phyloP scores from a whole-genome alignment of 768 basidiomycete species.

The Scleroderma citrinum region DNA sequence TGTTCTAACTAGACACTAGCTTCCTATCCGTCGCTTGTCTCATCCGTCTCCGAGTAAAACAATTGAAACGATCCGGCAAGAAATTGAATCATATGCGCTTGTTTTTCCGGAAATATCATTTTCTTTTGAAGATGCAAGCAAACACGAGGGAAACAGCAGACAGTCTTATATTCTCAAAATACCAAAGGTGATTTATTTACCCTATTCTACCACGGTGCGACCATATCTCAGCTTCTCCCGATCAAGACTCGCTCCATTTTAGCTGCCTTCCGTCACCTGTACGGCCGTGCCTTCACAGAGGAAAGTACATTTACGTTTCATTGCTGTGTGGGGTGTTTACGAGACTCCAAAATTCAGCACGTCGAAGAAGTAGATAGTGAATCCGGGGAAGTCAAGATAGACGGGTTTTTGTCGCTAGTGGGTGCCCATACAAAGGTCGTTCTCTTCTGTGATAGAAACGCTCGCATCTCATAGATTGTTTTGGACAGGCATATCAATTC shows the following conservation, averaged over 20 bases:
- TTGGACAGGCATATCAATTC: slow-evolving; percentile 71
- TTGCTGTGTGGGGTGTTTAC: slow-evolving; percentile 7
- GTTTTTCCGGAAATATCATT: slow-evolving; percentile 69
- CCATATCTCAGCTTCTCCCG: slow-evolving; percentile 15
- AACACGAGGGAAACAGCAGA: slow-evolving; percentile 24
- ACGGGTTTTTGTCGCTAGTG: slow-evolving; percentile 82
- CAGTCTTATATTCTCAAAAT: slow-evolving; percentile 49
- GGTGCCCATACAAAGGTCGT: slow-evolving; percentile 67
- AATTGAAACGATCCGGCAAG: slow-evolving; percentile 60
- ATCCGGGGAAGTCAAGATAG: slow-evolving; percentile 47
- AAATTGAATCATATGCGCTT: slow-evolving; percentile 68
- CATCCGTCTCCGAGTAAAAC: slow-evolving; percentile 57
- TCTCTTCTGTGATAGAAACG: slow-evolving; percentile 12
- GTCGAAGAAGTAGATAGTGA: slow-evolving; percentile 55
- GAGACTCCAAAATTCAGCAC: slow-evolving; percentile 40
- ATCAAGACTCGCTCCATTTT: slow-evolving; percentile 60
- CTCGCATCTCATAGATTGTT: slow-evolving; percentile 17
- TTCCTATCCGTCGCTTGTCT: slow-evolving; percentile 73
- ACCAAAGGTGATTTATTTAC: slow-evolving; percentile 48
- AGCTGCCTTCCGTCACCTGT: slow-evolving; percentile 64
- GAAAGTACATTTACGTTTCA: slow-evolving; percentile 34
- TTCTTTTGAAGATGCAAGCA: slow-evolving; percentile 52
- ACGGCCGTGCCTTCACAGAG: slow-evolving; percentile 66
- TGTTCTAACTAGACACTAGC: slow-evolving; percentile 35
- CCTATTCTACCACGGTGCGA: slow-evolving; percentile 9